A percentile compares a stretch with the other conserved stretches of the same genome.
Evolutionary conservation across 371 early-diverging fungal genomes (phyloP).

Genomic region (Mucor plumbeus): DNA sequence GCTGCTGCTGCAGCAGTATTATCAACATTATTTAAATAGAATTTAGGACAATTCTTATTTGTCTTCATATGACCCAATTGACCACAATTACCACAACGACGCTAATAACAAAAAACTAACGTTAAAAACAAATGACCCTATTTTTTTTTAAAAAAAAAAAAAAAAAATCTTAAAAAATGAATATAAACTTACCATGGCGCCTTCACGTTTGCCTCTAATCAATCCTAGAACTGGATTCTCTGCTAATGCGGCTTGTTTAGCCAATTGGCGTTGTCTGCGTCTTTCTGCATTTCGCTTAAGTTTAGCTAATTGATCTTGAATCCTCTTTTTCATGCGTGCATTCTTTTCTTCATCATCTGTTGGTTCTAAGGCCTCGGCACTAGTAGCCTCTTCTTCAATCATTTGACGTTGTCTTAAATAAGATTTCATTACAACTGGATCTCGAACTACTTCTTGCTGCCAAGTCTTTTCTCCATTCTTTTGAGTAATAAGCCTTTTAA

Average conservation of each 20-base stretch:
- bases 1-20: not conserved
- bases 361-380: constrained; percentile 61
- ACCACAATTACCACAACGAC: constrained; percentile 86
- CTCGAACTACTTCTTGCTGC: constrained; percentile 81
- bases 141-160: no score
- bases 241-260: constrained; percentile 55
- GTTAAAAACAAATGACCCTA: not conserved
- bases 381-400: constrained; percentile 74
- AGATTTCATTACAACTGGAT: constrained; percentile 86
- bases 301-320: constrained; percentile 66
- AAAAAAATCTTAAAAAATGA: no score
- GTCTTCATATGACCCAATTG: constrained; percentile 89
- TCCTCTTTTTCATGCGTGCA: constrained; percentile 64
- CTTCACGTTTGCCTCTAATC: constrained; percentile 61
- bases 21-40: constrained; percentile 46
- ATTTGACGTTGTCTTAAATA: constrained; percentile 84
- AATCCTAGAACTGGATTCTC: constrained; percentile 62
- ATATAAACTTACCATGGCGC: constrained; percentile 44
- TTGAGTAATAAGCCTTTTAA: constrained; percentile 62
- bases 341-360: constrained; percentile 69
- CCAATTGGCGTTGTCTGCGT: constrained; percentile 55
- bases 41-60: constrained; percentile 83
- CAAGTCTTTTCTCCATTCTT: constrained; percentile 75
- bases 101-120: constrained; percentile 34
- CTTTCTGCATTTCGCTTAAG: constrained; percentile 69